These are phyloP conservation scores for Boletus speciosus DNA, from an alignment of 768 basidiomycete genomes.

Conservation along the genomic window DNA sequence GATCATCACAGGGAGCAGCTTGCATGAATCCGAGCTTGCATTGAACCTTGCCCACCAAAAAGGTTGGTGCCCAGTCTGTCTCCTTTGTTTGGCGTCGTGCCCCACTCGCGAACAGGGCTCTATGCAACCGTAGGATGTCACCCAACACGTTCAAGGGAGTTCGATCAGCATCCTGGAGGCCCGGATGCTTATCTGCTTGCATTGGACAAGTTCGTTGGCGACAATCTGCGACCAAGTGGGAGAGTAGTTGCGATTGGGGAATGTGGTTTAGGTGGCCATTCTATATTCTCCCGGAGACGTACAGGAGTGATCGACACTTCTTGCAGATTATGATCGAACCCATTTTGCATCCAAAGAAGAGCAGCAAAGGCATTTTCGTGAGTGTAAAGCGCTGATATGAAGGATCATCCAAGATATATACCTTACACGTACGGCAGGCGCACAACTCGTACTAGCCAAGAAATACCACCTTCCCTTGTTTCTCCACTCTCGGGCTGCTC, in stretches of 20 bases:
- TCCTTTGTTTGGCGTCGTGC: background rate
- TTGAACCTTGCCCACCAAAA: constrained; percentile 57
- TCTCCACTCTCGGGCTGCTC: constrained; percentile 77
- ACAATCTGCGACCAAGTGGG: constrained; percentile 49
- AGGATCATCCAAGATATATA: background rate
- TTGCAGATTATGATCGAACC: constrained; percentile 70
- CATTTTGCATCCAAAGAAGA: constrained; percentile 58
- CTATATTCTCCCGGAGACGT: background rate
- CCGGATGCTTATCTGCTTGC: constrained; percentile 58
- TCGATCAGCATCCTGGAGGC: constrained; percentile 54
- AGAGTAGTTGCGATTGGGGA: constrained; percentile 74
- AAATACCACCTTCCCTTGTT: constrained; percentile 74
- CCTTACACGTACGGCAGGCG: constrained; percentile 28
- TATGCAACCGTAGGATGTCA: constrained; percentile 80
- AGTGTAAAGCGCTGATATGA: constrained; percentile 18
- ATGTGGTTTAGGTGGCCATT: constrained; percentile 62
- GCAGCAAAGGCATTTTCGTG: constrained; percentile 64
- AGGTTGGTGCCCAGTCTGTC: constrained; percentile 32
- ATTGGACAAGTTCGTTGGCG: constrained; percentile 51
- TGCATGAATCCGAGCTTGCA: constrained; percentile 59
- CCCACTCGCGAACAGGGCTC: constrained; percentile 38
- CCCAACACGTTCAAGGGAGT: constrained; percentile 70
- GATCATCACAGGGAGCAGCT: constrained; percentile 74
- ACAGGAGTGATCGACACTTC: background rate
- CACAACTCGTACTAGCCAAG: constrained; percentile 64